Evolutionary conservation across 306 rosid genomes (phyloP).

Genomic region (Corylus avellana): DNA sequence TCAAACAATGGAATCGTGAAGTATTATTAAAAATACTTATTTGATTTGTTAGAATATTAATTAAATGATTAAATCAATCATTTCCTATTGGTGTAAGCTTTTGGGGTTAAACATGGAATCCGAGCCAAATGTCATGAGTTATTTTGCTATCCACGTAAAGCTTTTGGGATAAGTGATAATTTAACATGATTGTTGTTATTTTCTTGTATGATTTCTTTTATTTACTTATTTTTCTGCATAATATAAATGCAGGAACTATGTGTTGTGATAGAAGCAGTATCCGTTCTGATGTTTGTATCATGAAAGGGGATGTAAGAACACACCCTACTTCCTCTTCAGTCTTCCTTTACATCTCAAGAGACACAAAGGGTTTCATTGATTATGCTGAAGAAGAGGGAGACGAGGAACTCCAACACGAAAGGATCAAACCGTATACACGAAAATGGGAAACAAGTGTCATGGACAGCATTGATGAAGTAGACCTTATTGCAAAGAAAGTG

Average conservation of each 20-base stretch:
- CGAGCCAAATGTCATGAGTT: too few relatives aligned
- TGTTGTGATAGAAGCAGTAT: constrained; percentile 79
- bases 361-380: constrained; percentile 10
- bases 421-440: constrained; percentile 78
- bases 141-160: too few relatives aligned
- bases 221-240: neutral
- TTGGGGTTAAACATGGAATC: too few relatives aligned
- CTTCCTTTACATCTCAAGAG: constrained; percentile 56
- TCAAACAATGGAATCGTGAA: neutral
- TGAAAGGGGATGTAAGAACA: constrained; percentile 93
- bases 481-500: constrained; percentile 54
- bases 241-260: constrained; percentile 57
- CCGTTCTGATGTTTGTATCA: constrained; percentile 79
- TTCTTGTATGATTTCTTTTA: neutral
- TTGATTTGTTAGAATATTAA: neutral
- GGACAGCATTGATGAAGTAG: constrained; percentile 71
- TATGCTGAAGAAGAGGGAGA: constrained; percentile 25
- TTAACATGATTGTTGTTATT: neutral
- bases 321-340: constrained; percentile 63
- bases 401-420: constrained; percentile 53
- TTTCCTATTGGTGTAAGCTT: too few relatives aligned
- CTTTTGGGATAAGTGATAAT: too few relatives aligned
- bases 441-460: constrained; percentile 89
- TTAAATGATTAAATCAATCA: too few relatives aligned
- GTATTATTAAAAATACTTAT: too few relatives aligned